Conservation (phyloP, 257 asterid species). For the Vinca minor region DNA sequence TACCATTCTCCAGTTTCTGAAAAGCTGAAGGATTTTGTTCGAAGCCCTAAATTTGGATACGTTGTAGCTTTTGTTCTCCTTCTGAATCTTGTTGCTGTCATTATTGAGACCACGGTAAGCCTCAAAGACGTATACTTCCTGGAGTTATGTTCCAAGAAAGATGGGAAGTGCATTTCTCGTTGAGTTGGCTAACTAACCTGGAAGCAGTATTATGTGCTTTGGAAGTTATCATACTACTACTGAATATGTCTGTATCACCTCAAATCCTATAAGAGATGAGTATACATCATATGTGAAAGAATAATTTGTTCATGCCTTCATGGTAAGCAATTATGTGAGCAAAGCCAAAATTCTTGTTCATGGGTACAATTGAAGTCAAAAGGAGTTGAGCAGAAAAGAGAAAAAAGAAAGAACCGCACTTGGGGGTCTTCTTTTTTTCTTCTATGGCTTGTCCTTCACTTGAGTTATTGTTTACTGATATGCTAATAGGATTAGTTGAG, state of each 20-base stretch:
- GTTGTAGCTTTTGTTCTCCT: slow-evolving; percentile 52
- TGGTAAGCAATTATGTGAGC: neutral
- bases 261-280: neutral
- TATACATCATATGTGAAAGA: neutral
- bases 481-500: neutral
- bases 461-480: neutral
- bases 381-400: neutral
- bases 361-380: neutral
- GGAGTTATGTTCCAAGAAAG: neutral
- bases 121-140: neutral
- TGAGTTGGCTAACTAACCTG: neutral
- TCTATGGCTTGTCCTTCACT: neutral
- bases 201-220: neutral
- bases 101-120: slow-evolving; percentile 82
- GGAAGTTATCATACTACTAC: neutral
- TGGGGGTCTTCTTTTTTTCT: neutral
- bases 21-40: slow-evolving; percentile 57
- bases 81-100: slow-evolving; percentile 73
- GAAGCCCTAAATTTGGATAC: slow-evolving; percentile 60
- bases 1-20: slow-evolving; percentile 65
- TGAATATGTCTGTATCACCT: neutral
- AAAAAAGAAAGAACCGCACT: neutral
- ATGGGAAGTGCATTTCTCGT: neutral
- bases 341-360: neutral
- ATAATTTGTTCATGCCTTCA: neutral